Base-by-base conservation (phyloP, 495 filamentous ascomycete species). In the Penicilliopsis zonata region DNA sequence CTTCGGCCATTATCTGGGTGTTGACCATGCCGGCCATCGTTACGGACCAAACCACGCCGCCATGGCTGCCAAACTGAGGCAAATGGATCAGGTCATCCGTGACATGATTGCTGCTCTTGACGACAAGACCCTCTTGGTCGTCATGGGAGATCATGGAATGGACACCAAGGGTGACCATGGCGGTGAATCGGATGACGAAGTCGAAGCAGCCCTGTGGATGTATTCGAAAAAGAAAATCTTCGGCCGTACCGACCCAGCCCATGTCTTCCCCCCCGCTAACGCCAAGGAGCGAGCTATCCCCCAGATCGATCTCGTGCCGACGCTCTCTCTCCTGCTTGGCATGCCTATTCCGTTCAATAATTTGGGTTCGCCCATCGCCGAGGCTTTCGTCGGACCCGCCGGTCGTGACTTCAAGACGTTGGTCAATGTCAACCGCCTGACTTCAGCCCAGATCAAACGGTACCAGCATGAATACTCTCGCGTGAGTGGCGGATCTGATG, bases 101-200 rank as follows among this genome's bases (percentile, higher is more conserved):
- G 62, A 80, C 7, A 56, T 96, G 20, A 75, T 86, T 14, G 66
- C 70, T 2, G 61, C 63, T 6, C 53, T 96, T 9, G 88, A 94
- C 44, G 82, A 94, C 25, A 57, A 82, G 19, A 96, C 90, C 2
- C 58, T 98, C 17, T 61, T 98, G 28, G 78, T 98, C 10, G 82
- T 96, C 10, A 94, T 98, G 84, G 90, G 90, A 7, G 90, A 98
- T 52, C 90, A 98, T 53, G 90, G 90, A 6, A 98, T 98, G 90
- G 90, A 98, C 56, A 62, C 69, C 15, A 98, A 98, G 59, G 90
- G 90, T 5, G 90, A 98, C 46, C 90, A 98, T 46, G 90, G 90
- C 25, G 90, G 90, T 27, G 90, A 98, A 57, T 94, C 86, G 9
- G 79, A 92, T 45, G 86, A 93, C 26, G 90, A 98, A 47, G 72